Conservation (phyloP, 257 asterid species). For the Ballota nigra region DNA sequence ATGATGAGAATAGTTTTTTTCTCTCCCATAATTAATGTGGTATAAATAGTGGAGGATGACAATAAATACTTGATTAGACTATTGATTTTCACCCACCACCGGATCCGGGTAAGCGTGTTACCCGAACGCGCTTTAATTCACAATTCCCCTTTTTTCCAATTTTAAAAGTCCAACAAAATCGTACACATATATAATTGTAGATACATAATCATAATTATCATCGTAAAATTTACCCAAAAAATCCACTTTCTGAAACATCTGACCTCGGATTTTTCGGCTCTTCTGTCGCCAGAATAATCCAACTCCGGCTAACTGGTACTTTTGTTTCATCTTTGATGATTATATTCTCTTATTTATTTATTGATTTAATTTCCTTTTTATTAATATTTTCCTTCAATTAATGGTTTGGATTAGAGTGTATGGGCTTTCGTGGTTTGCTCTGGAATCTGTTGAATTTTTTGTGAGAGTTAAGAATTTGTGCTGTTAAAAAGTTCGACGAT, state of each 20-base stretch:
- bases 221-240: slow-evolving; percentile 2
- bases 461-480: slow-evolving; percentile 13
- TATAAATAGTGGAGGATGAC: background rate
- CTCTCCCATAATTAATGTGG: background rate
- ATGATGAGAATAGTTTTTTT: no score
- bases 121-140: slow-evolving; percentile 12
- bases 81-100: slow-evolving; percentile 27
- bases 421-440: slow-evolving; percentile 22
- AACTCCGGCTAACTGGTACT: slow-evolving; percentile 27
- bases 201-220: background rate
- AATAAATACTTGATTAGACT: background rate
- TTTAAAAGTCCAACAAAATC: background rate
- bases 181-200: background rate
- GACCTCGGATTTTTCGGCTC: slow-evolving; percentile 48
- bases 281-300: slow-evolving; percentile 31
- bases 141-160: background rate
- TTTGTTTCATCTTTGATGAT: slow-evolving; percentile 11
- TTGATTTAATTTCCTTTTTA: background rate
- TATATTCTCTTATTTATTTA: background rate
- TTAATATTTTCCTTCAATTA: background rate
- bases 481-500: slow-evolving; percentile 9
- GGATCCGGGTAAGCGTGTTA: slow-evolving; percentile 18
- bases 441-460: slow-evolving; percentile 3
- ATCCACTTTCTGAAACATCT: slow-evolving; percentile 25
- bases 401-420: slow-evolving; percentile 16